phyloP scores from a whole-genome alignment of 1,284 basidiomycete species.

The Ustilago bromivora region DNA sequence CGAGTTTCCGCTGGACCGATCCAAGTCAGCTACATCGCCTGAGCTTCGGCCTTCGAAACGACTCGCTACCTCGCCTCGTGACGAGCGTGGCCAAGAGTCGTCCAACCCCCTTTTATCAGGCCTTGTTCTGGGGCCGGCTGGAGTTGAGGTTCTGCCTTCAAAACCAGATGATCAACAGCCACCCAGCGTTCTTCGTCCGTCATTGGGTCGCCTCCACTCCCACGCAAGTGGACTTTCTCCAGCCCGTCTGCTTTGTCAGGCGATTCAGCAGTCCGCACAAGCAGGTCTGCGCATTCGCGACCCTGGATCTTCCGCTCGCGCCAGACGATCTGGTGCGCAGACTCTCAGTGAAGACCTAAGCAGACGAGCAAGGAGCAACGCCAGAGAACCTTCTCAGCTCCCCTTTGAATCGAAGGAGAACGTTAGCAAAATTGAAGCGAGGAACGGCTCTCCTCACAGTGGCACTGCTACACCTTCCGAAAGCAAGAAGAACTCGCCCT shows the following conservation, averaged over 20 bases:
- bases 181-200: constrained; percentile 6
- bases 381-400: constrained; percentile 5
- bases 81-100: constrained; percentile 2
- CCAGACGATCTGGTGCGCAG: constrained; percentile 16
- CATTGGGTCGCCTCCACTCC: constrained; percentile 37
- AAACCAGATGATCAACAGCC: constrained; percentile 1
- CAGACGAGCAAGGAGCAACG: constrained; percentile 18
- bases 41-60: constrained; percentile 28
- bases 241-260: constrained; percentile 49
- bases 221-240: constrained; percentile 49
- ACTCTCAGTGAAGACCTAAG: constrained; percentile 34
- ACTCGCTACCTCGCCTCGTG: constrained; percentile 16
- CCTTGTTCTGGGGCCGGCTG: constrained; percentile 34
- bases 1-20: constrained; percentile 30
- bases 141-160: constrained; percentile 30
- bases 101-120: constrained; percentile 20
- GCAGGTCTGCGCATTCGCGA: constrained; percentile 45
- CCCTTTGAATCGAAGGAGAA: constrained; percentile 6
- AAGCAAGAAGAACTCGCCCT: constrained; percentile 46
- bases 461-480: constrained; percentile 38
- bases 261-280: constrained; percentile 51
- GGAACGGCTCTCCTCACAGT: constrained; percentile 28
- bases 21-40: constrained; percentile 24
- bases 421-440: constrained; percentile 11
- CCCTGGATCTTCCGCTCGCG: constrained; percentile 27